Evolutionary conservation across 768 basidiomycete species (phyloP).

Genomic region (Mycena leptocephala): DNA sequence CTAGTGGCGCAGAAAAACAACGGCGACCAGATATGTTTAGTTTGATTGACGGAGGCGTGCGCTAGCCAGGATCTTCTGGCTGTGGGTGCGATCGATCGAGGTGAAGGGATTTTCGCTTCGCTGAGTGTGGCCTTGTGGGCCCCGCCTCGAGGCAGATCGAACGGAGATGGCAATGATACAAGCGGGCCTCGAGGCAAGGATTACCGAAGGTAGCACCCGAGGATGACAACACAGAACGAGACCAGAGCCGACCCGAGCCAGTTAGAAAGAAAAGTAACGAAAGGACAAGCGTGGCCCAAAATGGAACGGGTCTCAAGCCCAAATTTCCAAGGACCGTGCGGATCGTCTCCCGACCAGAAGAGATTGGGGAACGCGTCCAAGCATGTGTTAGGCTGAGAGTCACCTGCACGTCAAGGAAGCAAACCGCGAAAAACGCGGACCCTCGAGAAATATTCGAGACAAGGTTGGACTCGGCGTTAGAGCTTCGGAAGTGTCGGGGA

Average conservation of each 20-base stretch:
- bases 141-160: conserved; percentile 28
- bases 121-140: conserved; percentile 21
- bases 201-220: neutral
- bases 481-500: neutral
- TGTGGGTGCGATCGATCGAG: conserved; percentile 9
- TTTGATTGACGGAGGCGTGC: conserved; percentile 5
- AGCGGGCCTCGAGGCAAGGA: conserved; percentile 22
- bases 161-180: conserved; percentile 16
- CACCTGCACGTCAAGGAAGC: neutral
- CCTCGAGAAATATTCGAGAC: neutral
- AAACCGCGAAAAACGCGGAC: neutral
- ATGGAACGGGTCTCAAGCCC: neutral
- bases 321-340: neutral
- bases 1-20: neutral
- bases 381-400: no score
- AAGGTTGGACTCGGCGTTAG: neutral
- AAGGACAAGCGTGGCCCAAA: neutral
- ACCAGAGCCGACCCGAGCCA: neutral
- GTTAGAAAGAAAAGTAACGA: neutral
- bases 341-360: conserved; percentile 22
- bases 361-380: neutral
- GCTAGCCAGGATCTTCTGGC: neutral
- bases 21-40: neutral
- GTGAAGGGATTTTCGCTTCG: conserved; percentile 22
- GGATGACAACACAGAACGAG: neutral